Evolutionary conservation across 176 grass and related monocot genomes (phyloP), one percentile per base, ranked within the genome.

Genomic region (Cenchrus purpureus): DNA sequence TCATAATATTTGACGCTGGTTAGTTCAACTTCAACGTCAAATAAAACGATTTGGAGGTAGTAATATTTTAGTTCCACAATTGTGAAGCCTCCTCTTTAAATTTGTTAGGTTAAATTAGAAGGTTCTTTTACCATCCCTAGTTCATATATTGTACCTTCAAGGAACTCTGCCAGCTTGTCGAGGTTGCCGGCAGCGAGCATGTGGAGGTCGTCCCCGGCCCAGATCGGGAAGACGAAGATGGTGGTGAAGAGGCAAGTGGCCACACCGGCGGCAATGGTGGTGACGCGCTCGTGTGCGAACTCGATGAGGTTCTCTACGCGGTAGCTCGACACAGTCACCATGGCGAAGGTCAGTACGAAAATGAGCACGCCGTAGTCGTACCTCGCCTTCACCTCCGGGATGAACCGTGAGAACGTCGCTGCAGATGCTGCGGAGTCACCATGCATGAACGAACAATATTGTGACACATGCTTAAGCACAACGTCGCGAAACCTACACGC

Each of bases 151-250:
- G 45, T 46, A 93, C 95, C 96, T 95, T 98, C 83, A 20, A 98
- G 84, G 54, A 98, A 98, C 37, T n/a, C 48, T 0, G 96, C 91
- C n/a, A 98, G 86, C 49, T 90, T 98, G 44, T 95, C 93, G 45
- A 98, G 83, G 78, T 94, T 95, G 68, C 5, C 40, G 0, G 87
- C 81, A 4, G 87, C 60, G 63, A 90, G 90, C 66, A 90, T 89
- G 52, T 95, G 93, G 14, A 95, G 96, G 40, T 95, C 96, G 57
- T 98, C 91, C 29, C 96, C 96, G 10, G 96, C 93, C 96, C 96
- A 98, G 52, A 98, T 79, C 5, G 96, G 96, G 68, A 92, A 81
- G 53, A 95, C 80, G 43, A 94, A 82, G 70, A 95, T 55, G 55
- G 91, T 79, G 77, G 86, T 95, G 73, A 80, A 78, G 63, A 98